Conservation (phyloP, 2,329 filamentous ascomycete genomes). For the Colletotrichum siamense region DNA sequence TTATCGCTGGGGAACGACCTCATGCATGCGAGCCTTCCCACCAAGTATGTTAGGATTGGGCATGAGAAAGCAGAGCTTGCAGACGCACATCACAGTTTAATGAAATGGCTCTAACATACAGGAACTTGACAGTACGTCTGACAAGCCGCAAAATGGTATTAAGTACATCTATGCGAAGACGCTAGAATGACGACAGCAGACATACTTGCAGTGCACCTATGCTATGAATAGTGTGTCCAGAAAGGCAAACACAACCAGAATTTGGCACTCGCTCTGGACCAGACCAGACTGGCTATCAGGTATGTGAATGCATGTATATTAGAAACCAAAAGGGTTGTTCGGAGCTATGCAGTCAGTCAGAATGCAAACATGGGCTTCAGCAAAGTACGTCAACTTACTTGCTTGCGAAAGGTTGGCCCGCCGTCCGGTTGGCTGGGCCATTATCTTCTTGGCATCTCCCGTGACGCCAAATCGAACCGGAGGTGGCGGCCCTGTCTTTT, state of each 20-base stretch:
- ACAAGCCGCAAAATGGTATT: background rate
- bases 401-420: slow-evolving; percentile 92
- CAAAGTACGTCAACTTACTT: slow-evolving; percentile 71
- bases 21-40: background rate
- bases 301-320: background rate
- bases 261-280: background rate
- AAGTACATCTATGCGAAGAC: slow-evolving; percentile 15
- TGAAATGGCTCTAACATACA: background rate
- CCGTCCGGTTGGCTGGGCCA: slow-evolving; percentile 85
- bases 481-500: slow-evolving; percentile 73
- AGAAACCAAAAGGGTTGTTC: slow-evolving; percentile 61
- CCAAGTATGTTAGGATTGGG: background rate
- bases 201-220: background rate
- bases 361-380: background rate
- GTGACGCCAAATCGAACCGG: slow-evolving; percentile 87
- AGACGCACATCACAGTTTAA: background rate
- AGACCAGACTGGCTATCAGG: background rate
- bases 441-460: slow-evolving; percentile 74
- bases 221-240: slow-evolving; percentile 16
- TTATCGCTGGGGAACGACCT: background rate
- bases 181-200: background rate
- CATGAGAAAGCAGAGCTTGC: background rate
- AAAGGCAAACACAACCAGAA: background rate
- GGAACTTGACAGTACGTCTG: background rate
- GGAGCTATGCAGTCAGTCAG: slow-evolving; percentile 44